Conservation (phyloP, 1,139 yeast genomes). For the Magnusiomyces suaveolens region DNA sequence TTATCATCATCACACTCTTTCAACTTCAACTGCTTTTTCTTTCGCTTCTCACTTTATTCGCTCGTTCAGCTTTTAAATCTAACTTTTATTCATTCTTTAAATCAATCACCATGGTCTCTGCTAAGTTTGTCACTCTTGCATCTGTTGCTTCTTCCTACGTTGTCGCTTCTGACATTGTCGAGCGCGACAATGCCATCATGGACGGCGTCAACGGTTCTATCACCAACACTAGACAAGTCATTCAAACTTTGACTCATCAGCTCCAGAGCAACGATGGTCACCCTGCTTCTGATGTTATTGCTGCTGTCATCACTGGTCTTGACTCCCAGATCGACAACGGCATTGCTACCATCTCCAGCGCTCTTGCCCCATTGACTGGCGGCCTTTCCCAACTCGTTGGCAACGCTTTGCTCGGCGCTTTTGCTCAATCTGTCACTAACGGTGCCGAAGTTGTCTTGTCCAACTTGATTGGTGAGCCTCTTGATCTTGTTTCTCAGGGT, state of each 20-base stretch:
- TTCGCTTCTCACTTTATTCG: not conserved
- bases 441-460: conserved; percentile 19
- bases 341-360: conserved; percentile 11
- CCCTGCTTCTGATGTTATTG: too few species aligned
- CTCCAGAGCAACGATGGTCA: too few species aligned
- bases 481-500: conserved; percentile 15
- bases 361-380: conserved; percentile 20
- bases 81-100: not conserved
- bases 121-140: conserved; percentile 5
- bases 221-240: too few species aligned
- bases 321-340: conserved; percentile 21
- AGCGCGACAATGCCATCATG: conserved; percentile 8
- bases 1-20: not conserved
- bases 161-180: not conserved
- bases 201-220: conserved; percentile 17
- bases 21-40: not conserved
- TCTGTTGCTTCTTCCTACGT: not conserved
- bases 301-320: conserved; percentile 14
- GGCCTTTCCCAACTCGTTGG: conserved; percentile 21
- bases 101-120: conserved; percentile 8
- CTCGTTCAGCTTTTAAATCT: too few species aligned
- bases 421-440: conserved; percentile 21
- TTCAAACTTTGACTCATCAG: too few species aligned
- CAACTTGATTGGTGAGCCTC: conserved; percentile 20
- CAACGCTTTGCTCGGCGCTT: conserved; percentile 20